phyloP scores from a whole-genome alignment of 192 early-diverging fungal species.

The Podochytrium sp. region DNA sequence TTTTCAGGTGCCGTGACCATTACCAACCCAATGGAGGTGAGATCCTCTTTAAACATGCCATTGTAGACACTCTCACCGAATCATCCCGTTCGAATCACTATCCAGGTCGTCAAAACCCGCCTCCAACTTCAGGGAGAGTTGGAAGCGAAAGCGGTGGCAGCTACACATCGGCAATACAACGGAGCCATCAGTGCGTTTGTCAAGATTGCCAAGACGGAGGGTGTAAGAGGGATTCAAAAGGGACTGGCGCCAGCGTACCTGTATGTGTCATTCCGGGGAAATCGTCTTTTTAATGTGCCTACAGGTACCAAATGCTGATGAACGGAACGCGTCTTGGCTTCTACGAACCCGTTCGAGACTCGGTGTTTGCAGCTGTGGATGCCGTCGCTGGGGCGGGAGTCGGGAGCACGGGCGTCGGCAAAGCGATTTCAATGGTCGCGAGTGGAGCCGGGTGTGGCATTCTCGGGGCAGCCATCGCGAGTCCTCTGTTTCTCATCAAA shows the following conservation, averaged over 20 bases:
- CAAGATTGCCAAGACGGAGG: slow-evolving; percentile 80
- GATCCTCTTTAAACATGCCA: not conserved
- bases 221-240: slow-evolving; percentile 82
- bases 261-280: too few species aligned
- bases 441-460: slow-evolving; percentile 80
- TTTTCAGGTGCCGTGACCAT: slow-evolving; percentile 78
- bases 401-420: slow-evolving; percentile 28
- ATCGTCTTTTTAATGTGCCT: too few species aligned
- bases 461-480: slow-evolving; percentile 79
- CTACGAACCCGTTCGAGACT: slow-evolving; percentile 82
- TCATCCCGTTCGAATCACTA: not conserved
- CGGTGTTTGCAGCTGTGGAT: slow-evolving; percentile 37
- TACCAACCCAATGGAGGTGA: slow-evolving; percentile 93
- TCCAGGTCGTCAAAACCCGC: slow-evolving; percentile 87
- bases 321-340: slow-evolving; percentile 92
- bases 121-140: slow-evolving; percentile 93
- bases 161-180: slow-evolving; percentile 55
- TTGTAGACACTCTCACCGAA: not conserved
- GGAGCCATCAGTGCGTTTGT: slow-evolving; percentile 79
- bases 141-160: slow-evolving; percentile 23
- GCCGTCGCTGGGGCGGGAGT: slow-evolving; percentile 5
- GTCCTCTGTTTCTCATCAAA: slow-evolving; percentile 91
- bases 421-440: slow-evolving; percentile 67
- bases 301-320: slow-evolving; percentile 86
- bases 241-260: slow-evolving; percentile 86